Percentiles rank a stretch among this genome's conserved stretches.
Conservation (phyloP, 2,329 filamentous ascomycete genomes). For the Fusarium globosum region DNA sequence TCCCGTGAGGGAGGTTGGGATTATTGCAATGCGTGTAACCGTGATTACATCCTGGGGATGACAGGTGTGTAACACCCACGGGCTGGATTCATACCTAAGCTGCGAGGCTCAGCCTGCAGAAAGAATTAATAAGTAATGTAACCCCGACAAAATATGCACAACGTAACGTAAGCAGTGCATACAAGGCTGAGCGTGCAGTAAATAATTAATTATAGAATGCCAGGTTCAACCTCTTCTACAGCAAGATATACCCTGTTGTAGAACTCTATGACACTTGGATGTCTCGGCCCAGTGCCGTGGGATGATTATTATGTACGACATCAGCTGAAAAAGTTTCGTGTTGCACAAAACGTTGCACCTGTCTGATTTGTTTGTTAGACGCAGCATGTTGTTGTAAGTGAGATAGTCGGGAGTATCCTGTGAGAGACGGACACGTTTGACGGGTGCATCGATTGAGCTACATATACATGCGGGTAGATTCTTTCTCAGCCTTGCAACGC, state of each 20-base stretch:
- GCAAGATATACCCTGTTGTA: background rate
- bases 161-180: slow-evolving; percentile 28
- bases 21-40: slow-evolving; percentile 2
- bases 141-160: slow-evolving; percentile 2
- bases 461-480: background rate
- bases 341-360: slow-evolving; percentile 16
- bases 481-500: slow-evolving; percentile 15
- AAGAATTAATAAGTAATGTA: slow-evolving; percentile 4
- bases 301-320: slow-evolving; percentile 6
- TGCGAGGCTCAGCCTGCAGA: slow-evolving; percentile 22
- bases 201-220: slow-evolving; percentile 16
- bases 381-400: slow-evolving; percentile 1
- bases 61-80: slow-evolving; percentile 21
- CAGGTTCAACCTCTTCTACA: background rate
- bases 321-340: background rate
- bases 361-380: slow-evolving; percentile 21
- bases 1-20: slow-evolving; percentile 2
- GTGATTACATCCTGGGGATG: slow-evolving; percentile 2
- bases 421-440: slow-evolving; percentile 28
- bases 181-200: slow-evolving; percentile 14
- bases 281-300: slow-evolving; percentile 2
- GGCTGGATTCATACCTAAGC: slow-evolving; percentile 31
- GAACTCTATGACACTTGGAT: background rate
- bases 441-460: slow-evolving; percentile 23
- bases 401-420: slow-evolving; percentile 4